Evolutionary conservation across 495 filamentous ascomycete species (phyloP).

Genomic region (Penicilliopsis zonata): DNA sequence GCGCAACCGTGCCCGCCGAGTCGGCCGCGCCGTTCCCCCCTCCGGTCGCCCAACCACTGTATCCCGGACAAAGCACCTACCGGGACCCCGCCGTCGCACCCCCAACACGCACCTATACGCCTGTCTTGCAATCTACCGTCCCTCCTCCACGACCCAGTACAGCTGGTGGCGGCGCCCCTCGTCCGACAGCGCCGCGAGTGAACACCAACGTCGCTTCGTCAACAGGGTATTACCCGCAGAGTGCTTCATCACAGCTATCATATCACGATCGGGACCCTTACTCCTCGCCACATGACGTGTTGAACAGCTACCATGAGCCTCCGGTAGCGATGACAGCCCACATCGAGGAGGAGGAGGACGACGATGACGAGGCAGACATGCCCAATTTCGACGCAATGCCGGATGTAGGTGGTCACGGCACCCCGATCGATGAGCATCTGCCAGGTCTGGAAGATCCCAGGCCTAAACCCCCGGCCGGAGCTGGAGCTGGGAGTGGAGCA

Average conservation of each 20-base stretch:
- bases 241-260: constrained; percentile 8
- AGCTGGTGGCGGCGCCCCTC: constrained; percentile 13
- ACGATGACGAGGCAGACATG: constrained; percentile 42
- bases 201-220: too few species aligned
- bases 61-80: constrained; percentile 23
- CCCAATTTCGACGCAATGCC: constrained; percentile 65
- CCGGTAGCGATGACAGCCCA: too few species aligned
- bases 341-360: too few species aligned
- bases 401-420: constrained; percentile 15
- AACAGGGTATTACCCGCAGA: too few species aligned
- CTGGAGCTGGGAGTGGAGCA: constrained; percentile 12
- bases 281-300: constrained; percentile 22
- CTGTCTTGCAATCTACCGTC: background rate
- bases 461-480: constrained; percentile 8
- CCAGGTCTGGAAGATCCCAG: constrained; percentile 29
- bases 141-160: constrained; percentile 16
- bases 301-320: constrained; percentile 29
- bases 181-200: constrained; percentile 5
- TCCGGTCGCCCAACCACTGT: constrained; percentile 10
- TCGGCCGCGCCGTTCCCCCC: constrained; percentile 6
- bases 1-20: constrained; percentile 26
- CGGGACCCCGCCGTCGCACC: constrained; percentile 10
- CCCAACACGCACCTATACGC: background rate
- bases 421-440: constrained; percentile 40
- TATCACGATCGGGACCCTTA: too few species aligned